Conservation (phyloP, 2,329 filamentous ascomycete genomes). For the Xylaria sp. region DNA sequence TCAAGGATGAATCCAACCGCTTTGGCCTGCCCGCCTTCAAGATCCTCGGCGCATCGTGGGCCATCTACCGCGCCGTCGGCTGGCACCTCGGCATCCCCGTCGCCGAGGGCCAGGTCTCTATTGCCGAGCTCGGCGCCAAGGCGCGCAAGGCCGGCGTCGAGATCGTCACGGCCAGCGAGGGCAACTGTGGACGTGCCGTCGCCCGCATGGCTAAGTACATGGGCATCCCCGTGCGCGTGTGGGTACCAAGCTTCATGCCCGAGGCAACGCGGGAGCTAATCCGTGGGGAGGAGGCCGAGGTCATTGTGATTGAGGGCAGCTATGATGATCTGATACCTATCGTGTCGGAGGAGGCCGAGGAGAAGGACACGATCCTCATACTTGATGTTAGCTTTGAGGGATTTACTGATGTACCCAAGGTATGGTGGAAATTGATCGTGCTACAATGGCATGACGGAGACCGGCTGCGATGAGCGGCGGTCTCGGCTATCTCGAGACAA, state of each 20-base stretch:
- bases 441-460: neutral
- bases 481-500: neutral
- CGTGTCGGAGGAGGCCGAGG: slow-evolving; percentile 58
- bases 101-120: slow-evolving; percentile 44
- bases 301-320: slow-evolving; percentile 65
- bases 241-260: slow-evolving; percentile 71
- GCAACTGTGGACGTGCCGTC: slow-evolving; percentile 80
- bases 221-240: slow-evolving; percentile 66
- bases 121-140: slow-evolving; percentile 43
- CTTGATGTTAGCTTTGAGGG: slow-evolving; percentile 76
- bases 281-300: slow-evolving; percentile 68
- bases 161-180: slow-evolving; percentile 73
- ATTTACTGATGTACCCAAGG: slow-evolving; percentile 73
- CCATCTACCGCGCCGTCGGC: slow-evolving; percentile 66
- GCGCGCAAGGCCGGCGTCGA: slow-evolving; percentile 48
- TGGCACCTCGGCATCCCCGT: slow-evolving; percentile 58
- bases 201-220: slow-evolving; percentile 73
- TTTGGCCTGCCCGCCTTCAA: slow-evolving; percentile 82
- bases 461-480: neutral
- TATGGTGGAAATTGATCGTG: slow-evolving; percentile 40
- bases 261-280: slow-evolving; percentile 66
- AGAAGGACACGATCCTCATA: slow-evolving; percentile 65
- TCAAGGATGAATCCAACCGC: slow-evolving; percentile 78
- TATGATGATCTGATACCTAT: slow-evolving; percentile 73
- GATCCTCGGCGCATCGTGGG: slow-evolving; percentile 83